These are phyloP conservation scores for Leccinum subgranulosum DNA, from an alignment of 768 basidiomycete species.

Conservation along the genomic window DNA sequence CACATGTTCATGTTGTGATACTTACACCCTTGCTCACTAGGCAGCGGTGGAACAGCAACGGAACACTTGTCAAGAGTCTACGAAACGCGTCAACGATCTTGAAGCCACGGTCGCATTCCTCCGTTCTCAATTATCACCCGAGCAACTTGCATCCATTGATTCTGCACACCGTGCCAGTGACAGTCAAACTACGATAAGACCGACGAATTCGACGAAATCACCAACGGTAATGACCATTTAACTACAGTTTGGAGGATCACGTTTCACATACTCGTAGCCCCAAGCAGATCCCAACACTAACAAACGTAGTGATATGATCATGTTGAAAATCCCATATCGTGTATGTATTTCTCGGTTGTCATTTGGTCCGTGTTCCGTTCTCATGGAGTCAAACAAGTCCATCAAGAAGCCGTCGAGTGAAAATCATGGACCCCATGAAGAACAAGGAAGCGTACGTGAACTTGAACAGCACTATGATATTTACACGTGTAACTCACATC, in stretches of 20 bases:
- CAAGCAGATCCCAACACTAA: slow-evolving; percentile 1
- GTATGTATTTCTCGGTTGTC: slow-evolving; percentile 8
- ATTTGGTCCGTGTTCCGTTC: background rate
- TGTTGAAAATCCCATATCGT: slow-evolving; percentile 21
- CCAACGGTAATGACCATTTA: slow-evolving; percentile 9
- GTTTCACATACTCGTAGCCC: slow-evolving; percentile 12
- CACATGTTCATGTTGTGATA: background rate
- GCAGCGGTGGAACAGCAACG: slow-evolving; percentile 12
- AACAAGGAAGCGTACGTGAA: slow-evolving; percentile 14
- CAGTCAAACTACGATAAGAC: background rate
- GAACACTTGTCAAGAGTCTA: slow-evolving; percentile 8
- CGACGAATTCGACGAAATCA: background rate
- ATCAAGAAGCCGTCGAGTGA: slow-evolving; percentile 6
- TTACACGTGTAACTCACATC: background rate
- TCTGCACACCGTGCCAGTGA: background rate
- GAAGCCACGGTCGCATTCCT: slow-evolving; percentile 17
- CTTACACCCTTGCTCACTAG: slow-evolving; percentile 8
- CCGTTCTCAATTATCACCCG: slow-evolving; percentile 14
- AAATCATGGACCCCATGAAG: background rate
- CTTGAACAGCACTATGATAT: background rate
- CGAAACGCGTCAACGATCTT: slow-evolving; percentile 14
- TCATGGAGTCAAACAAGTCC: slow-evolving; percentile 7
- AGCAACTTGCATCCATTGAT: slow-evolving; percentile 20
- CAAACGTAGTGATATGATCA: slow-evolving; percentile 21
- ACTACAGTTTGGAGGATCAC: background rate